These are phyloP conservation scores for Kluyveromyces sp. DNA, from an alignment of 1,139 yeast species.

Conservation along the genomic window DNA sequence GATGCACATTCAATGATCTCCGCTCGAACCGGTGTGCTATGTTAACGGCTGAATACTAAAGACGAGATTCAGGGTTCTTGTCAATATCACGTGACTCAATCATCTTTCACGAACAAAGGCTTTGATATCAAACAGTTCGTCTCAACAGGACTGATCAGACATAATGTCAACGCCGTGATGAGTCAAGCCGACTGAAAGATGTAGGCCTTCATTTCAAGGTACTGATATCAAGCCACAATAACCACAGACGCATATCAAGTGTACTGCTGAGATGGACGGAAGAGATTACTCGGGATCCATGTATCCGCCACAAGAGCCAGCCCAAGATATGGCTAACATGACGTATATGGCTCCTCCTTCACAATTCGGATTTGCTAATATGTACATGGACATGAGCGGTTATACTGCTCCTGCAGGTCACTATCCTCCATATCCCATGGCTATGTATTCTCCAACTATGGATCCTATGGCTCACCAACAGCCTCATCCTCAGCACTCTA, in stretches of 20 bases:
- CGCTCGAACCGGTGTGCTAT: too few species aligned
- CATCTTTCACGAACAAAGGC: not conserved
- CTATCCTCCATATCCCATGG: constrained; percentile 7
- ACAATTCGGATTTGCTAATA: constrained; percentile 7
- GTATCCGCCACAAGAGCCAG: constrained; percentile 7
- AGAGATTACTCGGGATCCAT: constrained; percentile 7
- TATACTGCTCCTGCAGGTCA: constrained; percentile 7
- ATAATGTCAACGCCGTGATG: too few species aligned
- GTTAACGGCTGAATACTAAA: too few species aligned
- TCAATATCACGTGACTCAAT: not conserved
- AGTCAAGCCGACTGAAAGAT: too few species aligned
- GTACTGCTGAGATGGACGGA: constrained; percentile 1
- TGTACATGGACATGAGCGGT: constrained; percentile 7
- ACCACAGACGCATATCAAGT: too few species aligned
- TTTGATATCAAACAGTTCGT: not conserved
- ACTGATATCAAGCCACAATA: too few species aligned
- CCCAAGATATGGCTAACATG: constrained; percentile 7
- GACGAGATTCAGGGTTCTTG: too few species aligned
- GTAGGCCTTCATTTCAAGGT: too few species aligned
- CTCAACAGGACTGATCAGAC: too few species aligned
- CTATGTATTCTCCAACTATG: constrained; percentile 6
- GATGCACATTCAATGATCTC: too few species aligned
- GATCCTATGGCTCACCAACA: constrained; percentile 6
- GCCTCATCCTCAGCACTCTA: constrained; percentile 4
- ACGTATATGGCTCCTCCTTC: constrained; percentile 7